Evolutionary conservation across 306 rosid genomes (phyloP).

Genomic region (Cyamopsis tetragonoloba): DNA sequence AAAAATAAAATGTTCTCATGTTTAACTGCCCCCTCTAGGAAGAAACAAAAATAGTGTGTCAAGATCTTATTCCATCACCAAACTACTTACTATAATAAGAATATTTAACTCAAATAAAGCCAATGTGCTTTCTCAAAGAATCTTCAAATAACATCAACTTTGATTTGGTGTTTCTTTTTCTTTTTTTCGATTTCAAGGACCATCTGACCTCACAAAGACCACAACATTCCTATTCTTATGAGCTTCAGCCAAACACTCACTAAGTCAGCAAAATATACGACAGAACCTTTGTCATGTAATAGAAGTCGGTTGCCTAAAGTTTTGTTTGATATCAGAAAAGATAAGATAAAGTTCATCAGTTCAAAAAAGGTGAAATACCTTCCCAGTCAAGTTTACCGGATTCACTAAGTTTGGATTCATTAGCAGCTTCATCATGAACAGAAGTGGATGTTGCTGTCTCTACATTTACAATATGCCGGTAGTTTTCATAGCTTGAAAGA

Average conservation of each 20-base stretch:
- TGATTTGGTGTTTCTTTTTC: neutral
- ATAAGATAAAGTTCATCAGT: neutral
- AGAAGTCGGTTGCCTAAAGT: neutral
- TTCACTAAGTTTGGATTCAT: constrained; percentile 26
- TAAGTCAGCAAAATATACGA: neutral
- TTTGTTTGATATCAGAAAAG: neutral
- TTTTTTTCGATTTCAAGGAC: neutral
- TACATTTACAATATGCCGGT: constrained; percentile 59
- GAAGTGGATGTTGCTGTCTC: constrained; percentile 37
- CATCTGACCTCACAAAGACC: neutral
- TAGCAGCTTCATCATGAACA: constrained; percentile 31
- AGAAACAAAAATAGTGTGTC: neutral
- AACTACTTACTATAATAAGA: neutral
- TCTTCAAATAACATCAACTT: constrained; percentile 11
- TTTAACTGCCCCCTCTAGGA: neutral
- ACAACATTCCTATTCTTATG: neutral
- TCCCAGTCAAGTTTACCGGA: constrained; percentile 41
- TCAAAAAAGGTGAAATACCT: constrained; percentile 44
- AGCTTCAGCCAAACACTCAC: neutral
- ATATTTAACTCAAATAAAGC: neutral
- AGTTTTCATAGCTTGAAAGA: constrained; percentile 47
- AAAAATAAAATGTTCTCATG: neutral
- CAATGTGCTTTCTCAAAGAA: neutral
- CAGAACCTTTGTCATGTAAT: neutral
- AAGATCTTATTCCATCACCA: constrained; percentile 14